Percentiles rank a stretch among this genome's conserved stretches.
Evolutionary conservation across 202 grass and related monocot genomes (phyloP).

Genomic region (Elaeis oleifera): DNA sequence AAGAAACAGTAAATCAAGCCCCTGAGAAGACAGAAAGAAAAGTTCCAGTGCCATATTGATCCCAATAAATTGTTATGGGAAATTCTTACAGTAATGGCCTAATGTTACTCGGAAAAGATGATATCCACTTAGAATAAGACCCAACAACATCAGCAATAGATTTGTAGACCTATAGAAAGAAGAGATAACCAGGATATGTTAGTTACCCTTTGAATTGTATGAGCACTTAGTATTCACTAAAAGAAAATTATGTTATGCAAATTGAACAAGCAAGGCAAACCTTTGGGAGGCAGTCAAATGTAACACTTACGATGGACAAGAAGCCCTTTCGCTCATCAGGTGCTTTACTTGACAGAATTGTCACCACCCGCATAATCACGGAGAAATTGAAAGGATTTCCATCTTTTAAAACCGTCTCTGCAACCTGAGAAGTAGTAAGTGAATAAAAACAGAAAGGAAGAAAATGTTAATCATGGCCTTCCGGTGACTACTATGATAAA

Average conservation of each 20-base stretch:
- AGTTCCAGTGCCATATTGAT: too few species aligned
- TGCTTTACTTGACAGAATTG: constrained; percentile 56
- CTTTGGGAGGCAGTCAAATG: constrained; percentile 9
- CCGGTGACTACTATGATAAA: too few species aligned
- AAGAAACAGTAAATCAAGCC: constrained; percentile 12
- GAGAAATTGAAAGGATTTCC: constrained; percentile 61
- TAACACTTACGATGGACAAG: constrained; percentile 55
- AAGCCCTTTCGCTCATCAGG: constrained; percentile 50
- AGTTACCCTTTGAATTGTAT: background rate
- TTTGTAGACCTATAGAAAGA: constrained; percentile 65
- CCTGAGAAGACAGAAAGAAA: too few species aligned
- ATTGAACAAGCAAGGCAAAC: constrained; percentile 15
- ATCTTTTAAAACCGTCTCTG: constrained; percentile 71
- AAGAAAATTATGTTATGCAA: constrained; percentile 26
- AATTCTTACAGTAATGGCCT: constrained; percentile 78
- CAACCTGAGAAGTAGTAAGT: constrained; percentile 47
- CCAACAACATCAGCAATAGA: constrained; percentile 79
- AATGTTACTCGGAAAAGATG: constrained; percentile 51
- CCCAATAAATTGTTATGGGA: constrained; percentile 11
- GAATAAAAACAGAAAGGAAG: background rate
- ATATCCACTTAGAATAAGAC: constrained; percentile 93
- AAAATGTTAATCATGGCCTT: too few species aligned
- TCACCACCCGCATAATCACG: constrained; percentile 74
- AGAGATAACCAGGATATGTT: background rate
- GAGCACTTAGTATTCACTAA: background rate